Evolutionary conservation across 2,329 filamentous ascomycete genomes (phyloP), one percentile per base, ranked within the genome.

Genomic region (Fusarium proliferatum): DNA sequence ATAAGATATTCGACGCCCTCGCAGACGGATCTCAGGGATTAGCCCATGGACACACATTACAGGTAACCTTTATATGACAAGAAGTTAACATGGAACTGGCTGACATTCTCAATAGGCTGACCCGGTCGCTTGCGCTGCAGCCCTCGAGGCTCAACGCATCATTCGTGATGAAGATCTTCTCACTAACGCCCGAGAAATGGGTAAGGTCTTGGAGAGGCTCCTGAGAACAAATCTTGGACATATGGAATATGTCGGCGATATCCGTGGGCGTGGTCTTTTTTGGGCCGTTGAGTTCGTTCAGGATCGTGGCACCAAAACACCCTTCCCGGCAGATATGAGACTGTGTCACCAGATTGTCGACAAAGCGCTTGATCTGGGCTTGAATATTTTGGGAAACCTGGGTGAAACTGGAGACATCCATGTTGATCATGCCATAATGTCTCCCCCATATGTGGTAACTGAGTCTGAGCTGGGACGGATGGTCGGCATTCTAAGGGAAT

Each of bases 361-460:
- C 16, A 51, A 43, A 15, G 38, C 38, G 4, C 33, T 67, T 39
- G 34, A 59, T 8, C 11, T 59, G 17, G 61, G 43, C 9, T 43
- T 67, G 19, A 45, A 51, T 34, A 58, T 58, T 26, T n/a, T 51
- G n/a, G 64, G 43, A 9, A 66, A 65, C 19, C n/a, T 67, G 39
- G 33, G 45, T 15, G 51, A 51, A 38, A 51, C 51, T 23, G 43
- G 38, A 9, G 39, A 59, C 9, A 34, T 67, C n/a, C 43, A 52
- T 59, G 51, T 67, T 26, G 51, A 51, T 23, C 51, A 67, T 41
- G 38, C 59, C 16, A 59, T 67, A 33, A 45, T 59, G 30, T 66
- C 38, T 26, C 39, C 64, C 13, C 43, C 51, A 23, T 67, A 51
- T 34, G 61, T 58, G 15, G 49, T 58, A n/a, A 58, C 49, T 16